These are phyloP conservation scores for Malus hybrid DNA, from an alignment of 331 rosid species.

Conservation along the genomic window DNA sequence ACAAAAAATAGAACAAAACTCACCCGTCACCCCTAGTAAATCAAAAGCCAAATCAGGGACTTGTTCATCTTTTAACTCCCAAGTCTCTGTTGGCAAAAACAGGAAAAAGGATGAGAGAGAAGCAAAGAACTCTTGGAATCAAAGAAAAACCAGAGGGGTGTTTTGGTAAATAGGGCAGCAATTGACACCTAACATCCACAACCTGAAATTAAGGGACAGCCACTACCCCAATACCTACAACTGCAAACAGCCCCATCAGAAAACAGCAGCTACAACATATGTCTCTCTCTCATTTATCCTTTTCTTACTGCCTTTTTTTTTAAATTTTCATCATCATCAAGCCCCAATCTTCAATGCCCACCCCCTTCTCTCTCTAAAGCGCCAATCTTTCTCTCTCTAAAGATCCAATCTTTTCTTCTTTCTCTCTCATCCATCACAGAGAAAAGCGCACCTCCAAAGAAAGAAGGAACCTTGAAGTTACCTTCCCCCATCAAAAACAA, in stretches of 20 bases:
- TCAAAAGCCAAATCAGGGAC: slow-evolving; percentile 5
- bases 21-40: too few species aligned
- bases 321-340: slow-evolving; percentile 6
- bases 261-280: slow-evolving; percentile 18
- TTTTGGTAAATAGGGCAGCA: slow-evolving; percentile 22
- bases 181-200: slow-evolving; percentile 19
- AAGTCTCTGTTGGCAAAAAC: slow-evolving; percentile 25
- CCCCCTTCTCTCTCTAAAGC: slow-evolving; percentile 6
- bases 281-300: slow-evolving; percentile 11
- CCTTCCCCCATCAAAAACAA: slow-evolving; percentile 33
- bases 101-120: neutral
- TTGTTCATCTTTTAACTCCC: slow-evolving; percentile 25
- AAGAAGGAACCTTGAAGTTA: slow-evolving; percentile 64
- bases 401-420: slow-evolving; percentile 1
- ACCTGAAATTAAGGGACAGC: slow-evolving; percentile 45
- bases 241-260: slow-evolving; percentile 46
- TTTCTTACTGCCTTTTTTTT: slow-evolving; percentile 2
- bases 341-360: slow-evolving; percentile 8
- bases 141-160: slow-evolving; percentile 26
- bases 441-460: slow-evolving; percentile 22
- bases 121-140: neutral
- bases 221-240: slow-evolving; percentile 8
- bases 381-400: slow-evolving; percentile 31
- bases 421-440: slow-evolving; percentile 22
- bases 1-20: too few species aligned